A percentile compares a stretch with the other conserved stretches of the same genome.
phyloP scores from a whole-genome alignment of 108 stramenopile species.

The Stephanodiscus triporus region DNA sequence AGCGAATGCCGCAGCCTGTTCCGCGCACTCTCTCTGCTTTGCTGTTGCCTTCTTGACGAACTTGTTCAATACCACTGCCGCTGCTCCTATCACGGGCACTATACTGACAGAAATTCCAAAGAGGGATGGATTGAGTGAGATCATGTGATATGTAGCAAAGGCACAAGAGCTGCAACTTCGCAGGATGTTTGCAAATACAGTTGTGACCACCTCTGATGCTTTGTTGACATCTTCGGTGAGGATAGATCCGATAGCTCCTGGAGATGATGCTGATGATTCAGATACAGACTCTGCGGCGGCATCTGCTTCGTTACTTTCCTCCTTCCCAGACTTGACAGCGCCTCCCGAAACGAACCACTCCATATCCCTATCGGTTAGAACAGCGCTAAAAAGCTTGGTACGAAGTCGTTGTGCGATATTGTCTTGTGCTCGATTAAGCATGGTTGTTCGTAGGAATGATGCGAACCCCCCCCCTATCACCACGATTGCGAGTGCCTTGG shows the following conservation, averaged over 20 bases:
- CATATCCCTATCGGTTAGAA: slow-evolving; percentile 65
- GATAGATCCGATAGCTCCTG: slow-evolving; percentile 74
- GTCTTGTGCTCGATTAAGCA: slow-evolving; percentile 74
- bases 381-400: slow-evolving; percentile 52
- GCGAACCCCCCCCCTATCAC: slow-evolving; percentile 80
- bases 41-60: slow-evolving; percentile 66
- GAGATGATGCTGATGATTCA: slow-evolving; percentile 49
- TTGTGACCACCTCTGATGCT: slow-evolving; percentile 69
- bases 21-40: slow-evolving; percentile 62
- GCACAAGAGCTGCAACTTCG: slow-evolving; percentile 71
- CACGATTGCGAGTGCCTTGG: slow-evolving; percentile 56
- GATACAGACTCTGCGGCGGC: neutral
- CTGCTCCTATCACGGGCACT: slow-evolving; percentile 76
- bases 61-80: slow-evolving; percentile 74
- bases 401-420: slow-evolving; percentile 75
- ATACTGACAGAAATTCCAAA: slow-evolving; percentile 69
- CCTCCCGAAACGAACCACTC: slow-evolving; percentile 76
- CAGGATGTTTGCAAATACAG: slow-evolving; percentile 71
- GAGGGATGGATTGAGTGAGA: slow-evolving; percentile 74
- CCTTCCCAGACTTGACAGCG: slow-evolving; percentile 9
- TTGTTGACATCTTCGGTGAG: slow-evolving; percentile 71
- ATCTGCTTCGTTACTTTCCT: slow-evolving; percentile 8
- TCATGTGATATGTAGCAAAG: slow-evolving; percentile 82
- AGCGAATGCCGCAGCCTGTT: slow-evolving; percentile 69
- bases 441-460: slow-evolving; percentile 74